Evolutionary conservation across 169 alveolate genomes (phyloP).

Genomic region (Eimeria praecox): DNA sequence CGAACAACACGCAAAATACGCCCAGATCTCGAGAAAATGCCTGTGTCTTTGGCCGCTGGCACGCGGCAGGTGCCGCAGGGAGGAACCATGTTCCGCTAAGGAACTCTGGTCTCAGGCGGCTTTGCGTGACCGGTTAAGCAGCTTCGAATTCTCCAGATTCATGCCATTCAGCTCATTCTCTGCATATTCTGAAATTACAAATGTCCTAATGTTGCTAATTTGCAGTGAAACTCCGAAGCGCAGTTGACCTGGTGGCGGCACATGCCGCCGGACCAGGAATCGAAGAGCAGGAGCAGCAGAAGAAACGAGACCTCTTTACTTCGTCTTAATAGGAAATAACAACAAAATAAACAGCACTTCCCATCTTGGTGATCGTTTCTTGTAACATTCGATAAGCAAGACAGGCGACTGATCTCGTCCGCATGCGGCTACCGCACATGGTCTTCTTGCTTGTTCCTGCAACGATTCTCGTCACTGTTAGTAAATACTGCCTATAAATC

Average conservation of each 20-base stretch:
- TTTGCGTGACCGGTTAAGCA: not conserved
- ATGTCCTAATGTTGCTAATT: not conserved
- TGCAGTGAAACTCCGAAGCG: not conserved
- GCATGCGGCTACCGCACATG: constrained; percentile 35
- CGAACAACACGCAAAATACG: not conserved
- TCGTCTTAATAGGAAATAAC: not conserved
- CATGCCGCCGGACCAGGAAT: not conserved
- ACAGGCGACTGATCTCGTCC: not conserved
- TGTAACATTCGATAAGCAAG: not conserved
- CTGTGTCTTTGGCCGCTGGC: not conserved
- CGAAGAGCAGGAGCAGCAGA: not conserved
- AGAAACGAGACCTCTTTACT: not conserved
- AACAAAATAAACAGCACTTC: not conserved
- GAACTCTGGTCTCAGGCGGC: not conserved
- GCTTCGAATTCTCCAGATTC: not conserved
- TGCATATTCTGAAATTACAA: not conserved
- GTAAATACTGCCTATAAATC: not conserved
- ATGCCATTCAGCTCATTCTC: constrained; percentile 8
- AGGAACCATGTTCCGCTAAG: constrained; percentile 2
- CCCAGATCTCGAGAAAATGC: not conserved
- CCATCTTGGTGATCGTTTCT: not conserved
- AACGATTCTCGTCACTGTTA: not conserved
- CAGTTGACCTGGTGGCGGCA: constrained; percentile 21
- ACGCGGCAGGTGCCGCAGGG: constrained; percentile 29
- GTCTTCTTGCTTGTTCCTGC: not conserved